These are phyloP conservation scores for Ogataea nakhonphanomensis DNA, from an alignment of 805 yeast species.

Conservation along the genomic window DNA sequence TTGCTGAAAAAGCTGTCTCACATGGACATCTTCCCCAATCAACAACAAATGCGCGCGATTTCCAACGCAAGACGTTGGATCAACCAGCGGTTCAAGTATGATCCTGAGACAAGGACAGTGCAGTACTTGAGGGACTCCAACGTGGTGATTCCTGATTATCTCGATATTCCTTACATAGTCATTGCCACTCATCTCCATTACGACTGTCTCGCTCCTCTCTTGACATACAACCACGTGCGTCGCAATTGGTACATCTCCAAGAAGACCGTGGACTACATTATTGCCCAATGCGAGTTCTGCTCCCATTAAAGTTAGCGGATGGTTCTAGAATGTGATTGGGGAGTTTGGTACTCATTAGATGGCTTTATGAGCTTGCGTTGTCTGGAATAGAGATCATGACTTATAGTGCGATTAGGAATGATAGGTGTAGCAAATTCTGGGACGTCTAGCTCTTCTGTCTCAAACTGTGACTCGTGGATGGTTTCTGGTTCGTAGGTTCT, in stretches of 20 bases:
- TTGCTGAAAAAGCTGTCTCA: conserved; percentile 22
- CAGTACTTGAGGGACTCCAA: conserved; percentile 28
- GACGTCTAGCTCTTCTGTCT: conserved; percentile 7
- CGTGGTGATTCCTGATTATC: conserved; percentile 30
- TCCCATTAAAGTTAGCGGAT: conserved; percentile 17
- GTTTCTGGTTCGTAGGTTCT: background rate
- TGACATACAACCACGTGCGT: conserved; percentile 28
- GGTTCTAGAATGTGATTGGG: conserved; percentile 22
- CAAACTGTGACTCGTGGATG: background rate
- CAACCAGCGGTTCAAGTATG: conserved; percentile 30
- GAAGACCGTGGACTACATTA: conserved; percentile 27
- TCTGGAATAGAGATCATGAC: conserved; percentile 13
- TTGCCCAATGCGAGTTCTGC: conserved; percentile 24
- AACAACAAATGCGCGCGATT: conserved; percentile 30
- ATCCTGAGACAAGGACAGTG: conserved; percentile 19
- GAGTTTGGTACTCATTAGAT: conserved; percentile 15
- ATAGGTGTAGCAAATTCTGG: conserved; percentile 20
- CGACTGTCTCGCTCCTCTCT: conserved; percentile 19
- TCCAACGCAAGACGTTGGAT: conserved; percentile 33
- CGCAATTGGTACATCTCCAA: conserved; percentile 31
- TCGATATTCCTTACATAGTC: conserved; percentile 29
- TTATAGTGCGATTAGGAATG: conserved; percentile 17
- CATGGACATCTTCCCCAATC: conserved; percentile 25
- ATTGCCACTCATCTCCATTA: conserved; percentile 30
- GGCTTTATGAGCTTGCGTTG: conserved; percentile 14